Evolutionary conservation across 768 basidiomycete genomes (phyloP).

Genomic region (Zangia roseola): DNA sequence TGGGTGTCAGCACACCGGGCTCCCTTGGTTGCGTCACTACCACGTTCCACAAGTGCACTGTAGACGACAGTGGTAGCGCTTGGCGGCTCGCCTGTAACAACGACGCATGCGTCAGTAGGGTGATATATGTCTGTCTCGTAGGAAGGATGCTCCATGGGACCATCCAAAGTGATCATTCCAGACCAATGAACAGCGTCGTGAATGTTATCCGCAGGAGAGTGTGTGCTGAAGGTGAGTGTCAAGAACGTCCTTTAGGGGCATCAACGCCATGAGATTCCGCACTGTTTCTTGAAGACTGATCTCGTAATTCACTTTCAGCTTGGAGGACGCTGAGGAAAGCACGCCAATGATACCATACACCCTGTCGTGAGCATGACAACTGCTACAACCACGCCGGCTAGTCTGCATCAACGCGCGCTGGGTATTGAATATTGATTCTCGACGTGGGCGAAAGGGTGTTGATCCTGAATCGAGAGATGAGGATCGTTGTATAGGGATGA

Average conservation of each 20-base stretch:
- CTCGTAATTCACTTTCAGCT: slow-evolving; percentile 2
- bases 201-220: background rate
- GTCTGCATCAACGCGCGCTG: slow-evolving; percentile 12
- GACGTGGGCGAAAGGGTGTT: slow-evolving; percentile 9
- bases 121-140: slow-evolving; percentile 7
- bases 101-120: background rate
- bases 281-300: background rate
- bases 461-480: slow-evolving; percentile 5
- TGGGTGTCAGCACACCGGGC: background rate
- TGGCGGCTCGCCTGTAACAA: background rate
- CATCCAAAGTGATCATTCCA: slow-evolving; percentile 8
- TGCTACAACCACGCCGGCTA: slow-evolving; percentile 1
- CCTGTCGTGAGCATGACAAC: background rate
- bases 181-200: slow-evolving; percentile 7
- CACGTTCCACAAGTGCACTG: slow-evolving; percentile 7
- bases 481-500: background rate
- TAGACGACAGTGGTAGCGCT: background rate
- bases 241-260: slow-evolving; percentile 5
- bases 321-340: background rate
- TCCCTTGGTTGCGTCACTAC: slow-evolving; percentile 1
- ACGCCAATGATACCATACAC: slow-evolving; percentile 12
- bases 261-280: slow-evolving; percentile 7
- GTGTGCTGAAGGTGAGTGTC: slow-evolving; percentile 13
- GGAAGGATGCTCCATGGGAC: slow-evolving; percentile 10
- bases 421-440: background rate